Evolutionary conservation across 2,329 filamentous ascomycete genomes (phyloP).

Genomic region (Botryosphaeria dothidea): DNA sequence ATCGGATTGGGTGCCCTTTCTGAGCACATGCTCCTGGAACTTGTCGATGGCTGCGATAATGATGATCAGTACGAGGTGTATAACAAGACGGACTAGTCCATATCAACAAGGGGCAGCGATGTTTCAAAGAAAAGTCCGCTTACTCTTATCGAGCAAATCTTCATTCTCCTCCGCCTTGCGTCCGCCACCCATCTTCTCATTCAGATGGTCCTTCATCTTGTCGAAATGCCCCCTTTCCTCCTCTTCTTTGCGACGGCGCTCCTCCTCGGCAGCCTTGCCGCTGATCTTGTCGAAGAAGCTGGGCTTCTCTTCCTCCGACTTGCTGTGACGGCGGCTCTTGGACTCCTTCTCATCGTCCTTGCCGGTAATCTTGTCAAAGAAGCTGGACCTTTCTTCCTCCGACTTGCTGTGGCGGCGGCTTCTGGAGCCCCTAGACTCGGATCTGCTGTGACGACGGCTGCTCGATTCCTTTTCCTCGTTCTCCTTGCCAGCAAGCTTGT

Average conservation of each 20-base stretch:
- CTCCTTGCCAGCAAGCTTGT: conserved; percentile 11
- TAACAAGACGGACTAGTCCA: not conserved
- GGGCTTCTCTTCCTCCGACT: conserved; percentile 8
- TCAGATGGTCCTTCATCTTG: conserved; percentile 16
- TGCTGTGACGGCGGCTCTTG: not conserved
- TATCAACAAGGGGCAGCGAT: not conserved
- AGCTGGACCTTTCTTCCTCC: not conserved
- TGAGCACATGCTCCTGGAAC: conserved; percentile 18
- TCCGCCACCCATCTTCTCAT: conserved; percentile 16
- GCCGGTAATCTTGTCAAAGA: conserved; percentile 8
- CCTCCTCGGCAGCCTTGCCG: conserved; percentile 16
- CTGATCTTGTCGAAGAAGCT: conserved; percentile 19
- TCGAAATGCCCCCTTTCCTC: conserved; percentile 7
- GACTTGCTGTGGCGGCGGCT: not conserved
- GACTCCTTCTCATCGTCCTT: conserved; percentile 6
- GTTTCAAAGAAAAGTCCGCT: not conserved
- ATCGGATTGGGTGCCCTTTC: conserved; percentile 3
- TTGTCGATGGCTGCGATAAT: conserved; percentile 19
- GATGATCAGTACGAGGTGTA: conserved; percentile 9
- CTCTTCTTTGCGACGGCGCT: conserved; percentile 8
- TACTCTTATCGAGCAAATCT: conserved; percentile 19
- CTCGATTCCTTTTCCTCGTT: not conserved
- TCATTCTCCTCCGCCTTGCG: conserved; percentile 15
- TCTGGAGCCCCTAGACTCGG: not conserved
- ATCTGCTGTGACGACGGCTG: conserved; percentile 7